A percentile compares a stretch with the other conserved stretches of the same genome.
phyloP scores from a whole-genome alignment of 306 rosid genomes.

The Trifolium subterraneum region DNA sequence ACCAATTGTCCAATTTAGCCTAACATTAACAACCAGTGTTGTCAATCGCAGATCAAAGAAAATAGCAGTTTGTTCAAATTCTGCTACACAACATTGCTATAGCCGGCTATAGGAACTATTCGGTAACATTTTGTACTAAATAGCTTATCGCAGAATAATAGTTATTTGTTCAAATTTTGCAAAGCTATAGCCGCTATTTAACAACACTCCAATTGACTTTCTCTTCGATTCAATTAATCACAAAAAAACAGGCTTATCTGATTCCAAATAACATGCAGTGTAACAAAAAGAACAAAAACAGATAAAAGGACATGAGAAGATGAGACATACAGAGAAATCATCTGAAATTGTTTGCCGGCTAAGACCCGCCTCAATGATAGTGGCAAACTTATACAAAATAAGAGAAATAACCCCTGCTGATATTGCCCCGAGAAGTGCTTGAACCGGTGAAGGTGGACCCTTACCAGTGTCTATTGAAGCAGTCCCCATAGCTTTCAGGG shows the following conservation, averaged over 20 bases:
- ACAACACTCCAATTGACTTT: conserved; percentile 26
- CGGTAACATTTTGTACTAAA: neutral
- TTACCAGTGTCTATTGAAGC: conserved; percentile 54
- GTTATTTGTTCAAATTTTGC: neutral
- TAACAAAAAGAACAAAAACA: conserved; percentile 21
- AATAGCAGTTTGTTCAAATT: neutral
- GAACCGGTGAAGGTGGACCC: conserved; percentile 76
- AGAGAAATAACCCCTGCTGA: conserved; percentile 83
- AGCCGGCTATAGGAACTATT: neutral
- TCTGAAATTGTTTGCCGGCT: conserved; percentile 81
- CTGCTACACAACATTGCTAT: neutral
- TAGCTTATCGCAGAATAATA: neutral
- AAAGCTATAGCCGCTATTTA: neutral
- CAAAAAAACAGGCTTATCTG: conserved; percentile 4
- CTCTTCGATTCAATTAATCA: conserved; percentile 19
- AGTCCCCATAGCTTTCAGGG: conserved; percentile 72
- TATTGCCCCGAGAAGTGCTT: conserved; percentile 81
- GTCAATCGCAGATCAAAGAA: neutral
- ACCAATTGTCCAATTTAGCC: too few species aligned
- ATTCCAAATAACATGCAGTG: conserved; percentile 20
- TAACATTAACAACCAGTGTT: neutral
- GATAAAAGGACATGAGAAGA: conserved; percentile 36
- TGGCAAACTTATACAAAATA: conserved; percentile 81
- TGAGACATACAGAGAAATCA: conserved; percentile 71
- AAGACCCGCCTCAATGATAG: conserved; percentile 82